phyloP scores from a whole-genome alignment of 768 basidiomycete species.

The Lactarius hatsudake region DNA sequence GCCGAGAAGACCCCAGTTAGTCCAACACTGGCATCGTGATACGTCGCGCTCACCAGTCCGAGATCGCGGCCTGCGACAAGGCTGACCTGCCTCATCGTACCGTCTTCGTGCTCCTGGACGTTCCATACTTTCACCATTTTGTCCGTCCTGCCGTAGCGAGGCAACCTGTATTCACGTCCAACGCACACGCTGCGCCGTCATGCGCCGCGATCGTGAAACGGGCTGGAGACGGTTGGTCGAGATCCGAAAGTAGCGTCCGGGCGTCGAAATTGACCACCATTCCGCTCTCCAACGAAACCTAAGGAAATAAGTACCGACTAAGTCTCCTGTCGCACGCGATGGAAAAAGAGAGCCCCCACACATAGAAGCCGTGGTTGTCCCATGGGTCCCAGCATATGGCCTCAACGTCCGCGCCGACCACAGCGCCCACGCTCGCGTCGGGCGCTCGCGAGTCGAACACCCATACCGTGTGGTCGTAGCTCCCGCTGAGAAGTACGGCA shows the following conservation, averaged over 20 bases:
- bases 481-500: slow-evolving; percentile 86
- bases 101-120: slow-evolving; percentile 58
- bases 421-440: slow-evolving; percentile 71
- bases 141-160: slow-evolving; percentile 93
- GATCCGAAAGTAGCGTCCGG: slow-evolving; percentile 70
- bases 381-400: slow-evolving; percentile 95
- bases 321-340: background rate
- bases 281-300: slow-evolving; percentile 96
- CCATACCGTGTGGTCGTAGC: slow-evolving; percentile 92
- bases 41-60: slow-evolving; percentile 64
- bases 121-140: slow-evolving; percentile 98
- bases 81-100: slow-evolving; percentile 75
- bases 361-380: slow-evolving; percentile 85
- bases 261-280: slow-evolving; percentile 91
- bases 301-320: background rate
- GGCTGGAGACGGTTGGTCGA: slow-evolving; percentile 59
- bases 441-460: slow-evolving; percentile 88
- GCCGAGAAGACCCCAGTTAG: slow-evolving; percentile 69
- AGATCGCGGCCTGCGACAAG: slow-evolving; percentile 86
- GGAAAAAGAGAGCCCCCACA: slow-evolving; percentile 38
- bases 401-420: slow-evolving; percentile 90
- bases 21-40: background rate
- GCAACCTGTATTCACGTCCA: slow-evolving; percentile 93
- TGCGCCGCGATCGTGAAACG: slow-evolving; percentile 92
- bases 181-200: slow-evolving; percentile 81